Conservation (phyloP, 768 basidiomycete genomes). For the Rhizopogon vinicolor region DNA sequence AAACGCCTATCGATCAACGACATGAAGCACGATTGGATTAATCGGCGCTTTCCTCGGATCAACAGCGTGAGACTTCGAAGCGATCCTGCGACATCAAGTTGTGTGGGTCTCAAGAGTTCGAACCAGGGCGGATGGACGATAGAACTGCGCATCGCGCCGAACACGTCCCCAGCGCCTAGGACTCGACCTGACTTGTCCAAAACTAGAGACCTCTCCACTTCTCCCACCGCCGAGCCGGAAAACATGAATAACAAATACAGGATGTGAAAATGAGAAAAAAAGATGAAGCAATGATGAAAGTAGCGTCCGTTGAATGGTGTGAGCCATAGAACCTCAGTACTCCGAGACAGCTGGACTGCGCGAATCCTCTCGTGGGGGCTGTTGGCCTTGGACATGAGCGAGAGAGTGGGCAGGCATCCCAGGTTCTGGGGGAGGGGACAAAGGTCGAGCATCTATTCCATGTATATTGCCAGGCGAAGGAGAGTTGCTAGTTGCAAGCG, state of each 20-base stretch:
- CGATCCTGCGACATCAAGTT: slow-evolving; percentile 36
- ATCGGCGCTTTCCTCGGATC: slow-evolving; percentile 29
- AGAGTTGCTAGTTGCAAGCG: slow-evolving; percentile 54
- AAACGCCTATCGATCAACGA: slow-evolving; percentile 43
- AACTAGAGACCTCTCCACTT: slow-evolving; percentile 10
- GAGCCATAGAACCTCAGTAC: slow-evolving; percentile 22
- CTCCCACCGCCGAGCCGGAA: slow-evolving; percentile 20
- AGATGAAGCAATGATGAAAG: slow-evolving; percentile 30
- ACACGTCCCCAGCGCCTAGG: slow-evolving; percentile 27
- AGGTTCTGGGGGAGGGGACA: slow-evolving; percentile 64
- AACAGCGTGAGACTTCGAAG: slow-evolving; percentile 20
- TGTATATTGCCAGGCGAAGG: slow-evolving; percentile 47
- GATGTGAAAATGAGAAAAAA: slow-evolving; percentile 26
- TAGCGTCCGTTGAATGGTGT: slow-evolving; percentile 20
- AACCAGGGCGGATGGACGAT: slow-evolving; percentile 17
- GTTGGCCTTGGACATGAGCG: slow-evolving; percentile 53
- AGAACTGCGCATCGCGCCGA: slow-evolving; percentile 27
- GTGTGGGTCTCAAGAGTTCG: slow-evolving; percentile 24
- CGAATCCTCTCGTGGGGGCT: slow-evolving; percentile 60
- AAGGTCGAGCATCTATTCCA: slow-evolving; percentile 40
- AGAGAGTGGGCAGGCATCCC: slow-evolving; percentile 44
- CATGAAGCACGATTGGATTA: slow-evolving; percentile 26
- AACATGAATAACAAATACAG: slow-evolving; percentile 29
- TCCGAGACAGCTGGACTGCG: slow-evolving; percentile 32
- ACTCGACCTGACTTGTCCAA: slow-evolving; percentile 21